A percentile compares a stretch with the other conserved stretches of the same genome.
phyloP scores from a whole-genome alignment of 1,284 basidiomycete species.

The Melampsora abietis-canadensis region DNA sequence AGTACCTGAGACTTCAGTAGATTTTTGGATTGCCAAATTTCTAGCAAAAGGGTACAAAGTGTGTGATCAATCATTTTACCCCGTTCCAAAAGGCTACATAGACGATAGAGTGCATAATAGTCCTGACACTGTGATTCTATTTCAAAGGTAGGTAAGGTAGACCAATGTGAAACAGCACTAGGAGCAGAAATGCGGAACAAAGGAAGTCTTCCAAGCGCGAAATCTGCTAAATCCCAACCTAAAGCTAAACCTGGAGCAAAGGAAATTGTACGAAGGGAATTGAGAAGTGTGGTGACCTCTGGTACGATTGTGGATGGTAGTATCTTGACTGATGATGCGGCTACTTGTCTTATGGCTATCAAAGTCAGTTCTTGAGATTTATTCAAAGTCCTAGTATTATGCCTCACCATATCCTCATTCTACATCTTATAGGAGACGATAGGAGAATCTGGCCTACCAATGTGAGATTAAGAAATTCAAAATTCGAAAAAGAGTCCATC shows the following conservation, averaged over 20 bases:
- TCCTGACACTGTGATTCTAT: slow-evolving; percentile 46
- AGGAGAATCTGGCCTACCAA: slow-evolving; percentile 35
- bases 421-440: slow-evolving; percentile 17
- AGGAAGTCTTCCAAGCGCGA: slow-evolving; percentile 52
- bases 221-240: slow-evolving; percentile 44
- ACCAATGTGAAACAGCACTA: slow-evolving; percentile 89
- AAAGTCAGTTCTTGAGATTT: slow-evolving; percentile 57
- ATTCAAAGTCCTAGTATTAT: not conserved
- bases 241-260: slow-evolving; percentile 46
- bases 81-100: not conserved
- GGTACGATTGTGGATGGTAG: slow-evolving; percentile 91
- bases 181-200: slow-evolving; percentile 61
- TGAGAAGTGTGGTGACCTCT: slow-evolving; percentile 93
- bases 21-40: slow-evolving; percentile 81
- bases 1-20: slow-evolving; percentile 90
- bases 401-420: not conserved
- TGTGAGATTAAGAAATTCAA: slow-evolving; percentile 49
- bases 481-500: not conserved
- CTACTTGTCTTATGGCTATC: slow-evolving; percentile 89
- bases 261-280: slow-evolving; percentile 62
- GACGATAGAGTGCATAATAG: not conserved
- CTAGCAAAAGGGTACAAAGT: slow-evolving; percentile 25
- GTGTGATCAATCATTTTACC: not conserved
- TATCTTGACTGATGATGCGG: slow-evolving; percentile 86
- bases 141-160: slow-evolving; percentile 73